These are phyloP conservation scores for Iberis amara DNA, from an alignment of 441 rosid species.

Conservation along the genomic window DNA sequence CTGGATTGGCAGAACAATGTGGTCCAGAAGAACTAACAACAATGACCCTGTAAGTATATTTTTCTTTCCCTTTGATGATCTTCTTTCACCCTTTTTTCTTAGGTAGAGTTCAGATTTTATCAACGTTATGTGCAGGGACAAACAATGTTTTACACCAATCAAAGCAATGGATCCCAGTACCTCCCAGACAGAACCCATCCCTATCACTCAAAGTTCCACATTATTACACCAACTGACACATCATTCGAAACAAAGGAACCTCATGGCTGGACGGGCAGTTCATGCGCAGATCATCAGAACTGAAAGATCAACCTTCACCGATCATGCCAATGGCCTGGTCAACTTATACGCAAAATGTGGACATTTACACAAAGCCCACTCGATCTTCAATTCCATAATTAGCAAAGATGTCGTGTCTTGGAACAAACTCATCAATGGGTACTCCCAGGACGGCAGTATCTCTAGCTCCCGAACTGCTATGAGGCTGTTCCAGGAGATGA, in stretches of 20 bases:
- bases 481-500: constrained; percentile 59
- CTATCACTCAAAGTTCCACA: constrained; percentile 7
- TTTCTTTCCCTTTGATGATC: constrained; percentile 13
- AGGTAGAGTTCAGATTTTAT: not conserved
- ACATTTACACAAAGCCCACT: constrained; percentile 40
- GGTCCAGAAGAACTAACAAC: constrained; percentile 66
- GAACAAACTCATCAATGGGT: constrained; percentile 76
- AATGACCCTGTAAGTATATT: constrained; percentile 55
- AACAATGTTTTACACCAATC: constrained; percentile 16
- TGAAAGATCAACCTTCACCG: constrained; percentile 36
- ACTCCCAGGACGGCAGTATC: constrained; percentile 45
- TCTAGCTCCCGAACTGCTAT: constrained; percentile 37
- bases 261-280: constrained; percentile 46
- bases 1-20: constrained; percentile 75
- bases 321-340: constrained; percentile 56
- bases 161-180: constrained; percentile 17
- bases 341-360: constrained; percentile 68
- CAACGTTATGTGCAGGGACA: constrained; percentile 21
- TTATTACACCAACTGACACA: constrained; percentile 40
- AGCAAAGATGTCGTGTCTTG: constrained; percentile 63
- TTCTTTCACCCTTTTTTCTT: not conserved
- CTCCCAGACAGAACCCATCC: constrained; percentile 21
- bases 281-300: constrained; percentile 53
- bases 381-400: constrained; percentile 44
- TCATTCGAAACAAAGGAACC: constrained; percentile 41